Conservation (phyloP, 192 early-diverging fungal genomes). For the Entomortierella lignicola region DNA sequence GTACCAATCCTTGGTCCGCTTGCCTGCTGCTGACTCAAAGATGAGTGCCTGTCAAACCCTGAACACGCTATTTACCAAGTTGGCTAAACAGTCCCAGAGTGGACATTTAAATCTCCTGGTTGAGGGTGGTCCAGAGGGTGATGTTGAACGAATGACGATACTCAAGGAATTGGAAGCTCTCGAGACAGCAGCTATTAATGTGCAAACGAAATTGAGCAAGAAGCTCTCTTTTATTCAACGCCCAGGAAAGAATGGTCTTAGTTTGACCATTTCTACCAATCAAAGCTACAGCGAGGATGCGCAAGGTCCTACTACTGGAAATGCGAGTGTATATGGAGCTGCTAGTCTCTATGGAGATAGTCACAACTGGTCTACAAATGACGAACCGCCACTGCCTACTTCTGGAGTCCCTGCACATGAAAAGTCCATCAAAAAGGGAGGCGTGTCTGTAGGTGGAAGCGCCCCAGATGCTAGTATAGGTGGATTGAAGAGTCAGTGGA, state of each 20-base stretch:
- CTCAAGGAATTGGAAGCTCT: constrained; percentile 35
- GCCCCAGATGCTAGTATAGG: constrained; percentile 21
- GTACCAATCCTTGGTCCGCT: constrained; percentile 52
- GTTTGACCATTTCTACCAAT: constrained; percentile 31
- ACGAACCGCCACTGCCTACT: constrained; percentile 32
- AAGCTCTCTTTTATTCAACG: constrained; percentile 48
- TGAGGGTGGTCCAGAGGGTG: constrained; percentile 34
- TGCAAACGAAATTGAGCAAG: constrained; percentile 41
- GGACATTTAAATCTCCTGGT: constrained; percentile 34
- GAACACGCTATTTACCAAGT: constrained; percentile 27
- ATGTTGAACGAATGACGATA: constrained; percentile 15
- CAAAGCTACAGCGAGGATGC: constrained; percentile 30
- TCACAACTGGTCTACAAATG: constrained; percentile 12
- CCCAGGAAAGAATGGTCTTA: constrained; percentile 39
- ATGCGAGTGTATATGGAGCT: constrained; percentile 20
- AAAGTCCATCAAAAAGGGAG: constrained; percentile 33
- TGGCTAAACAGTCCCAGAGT: constrained; percentile 18
- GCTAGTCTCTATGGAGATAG: constrained; percentile 14
- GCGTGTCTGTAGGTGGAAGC: constrained; percentile 26
- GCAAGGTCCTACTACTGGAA: constrained; percentile 37
- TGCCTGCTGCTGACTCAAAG: constrained; percentile 51
- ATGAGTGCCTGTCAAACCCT: constrained; percentile 51
- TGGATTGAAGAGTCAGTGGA: constrained; percentile 53
- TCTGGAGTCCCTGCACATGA: background rate
- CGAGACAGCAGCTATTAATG: constrained; percentile 25